A percentile compares a stretch with the other conserved stretches of the same genome.
Evolutionary conservation across 2,329 filamentous ascomycete species (phyloP).

Genomic region (Raffaelea albimanens): DNA sequence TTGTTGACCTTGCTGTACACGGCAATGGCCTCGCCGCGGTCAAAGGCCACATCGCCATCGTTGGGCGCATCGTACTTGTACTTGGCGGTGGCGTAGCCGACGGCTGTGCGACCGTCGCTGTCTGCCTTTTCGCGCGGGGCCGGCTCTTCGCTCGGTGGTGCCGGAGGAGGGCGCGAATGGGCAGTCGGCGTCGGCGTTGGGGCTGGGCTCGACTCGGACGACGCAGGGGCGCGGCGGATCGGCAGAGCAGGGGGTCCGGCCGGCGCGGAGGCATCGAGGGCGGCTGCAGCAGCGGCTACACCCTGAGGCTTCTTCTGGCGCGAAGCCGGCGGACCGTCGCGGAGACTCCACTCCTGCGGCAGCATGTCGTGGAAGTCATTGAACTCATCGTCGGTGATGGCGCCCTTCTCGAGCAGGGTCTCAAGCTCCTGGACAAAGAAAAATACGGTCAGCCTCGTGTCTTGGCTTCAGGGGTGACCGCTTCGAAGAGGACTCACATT

Average conservation of each 20-base stretch:
- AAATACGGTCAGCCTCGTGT: too few species aligned
- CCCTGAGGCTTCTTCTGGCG: not conserved
- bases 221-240: conserved; percentile 21
- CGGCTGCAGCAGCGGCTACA: not conserved
- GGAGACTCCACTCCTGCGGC: conserved; percentile 58
- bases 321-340: conserved; percentile 25
- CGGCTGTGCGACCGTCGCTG: conserved; percentile 38
- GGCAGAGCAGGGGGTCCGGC: conserved; percentile 15
- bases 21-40: conserved; percentile 69
- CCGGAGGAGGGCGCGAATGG: conserved; percentile 29
- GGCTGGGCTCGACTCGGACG: conserved; percentile 16
- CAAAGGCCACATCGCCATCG: conserved; percentile 70
- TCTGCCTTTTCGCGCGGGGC: conserved; percentile 25
- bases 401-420: conserved; percentile 67
- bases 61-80: conserved; percentile 77
- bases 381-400: conserved; percentile 68
- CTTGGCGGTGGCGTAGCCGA: conserved; percentile 69
- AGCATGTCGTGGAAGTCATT: conserved; percentile 66
- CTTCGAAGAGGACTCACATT: conserved; percentile 55
- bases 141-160: conserved; percentile 26
- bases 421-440: conserved; percentile 8
- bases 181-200: conserved; percentile 21
- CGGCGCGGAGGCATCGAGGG: conserved; percentile 25
- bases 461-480: not conserved
- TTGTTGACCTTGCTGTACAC: conserved; percentile 91